Evolutionary conservation across 2,329 filamentous ascomycete genomes (phyloP), one percentile per base, ranked within the genome.

Genomic region (Botrytis pseudocinerea): DNA sequence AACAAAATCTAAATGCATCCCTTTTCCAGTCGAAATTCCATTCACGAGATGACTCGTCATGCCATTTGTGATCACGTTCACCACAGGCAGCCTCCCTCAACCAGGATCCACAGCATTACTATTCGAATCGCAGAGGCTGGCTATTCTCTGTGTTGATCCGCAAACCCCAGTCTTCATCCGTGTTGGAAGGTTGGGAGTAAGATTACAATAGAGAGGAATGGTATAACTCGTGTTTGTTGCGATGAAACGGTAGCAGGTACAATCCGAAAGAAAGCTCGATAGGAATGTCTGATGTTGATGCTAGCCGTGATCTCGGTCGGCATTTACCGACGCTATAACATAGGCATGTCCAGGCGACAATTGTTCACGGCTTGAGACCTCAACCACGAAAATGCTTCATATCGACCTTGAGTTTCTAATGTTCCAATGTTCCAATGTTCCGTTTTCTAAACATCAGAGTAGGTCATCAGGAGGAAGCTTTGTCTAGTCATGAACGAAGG

Each of bases 31-130:
- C n/a, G 14, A 57, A 18, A 18, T 28, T 54, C 18, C n/a, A 28
- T 57, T 28, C 51, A 57, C n/a, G 51, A 14, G 51, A 28, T 57
- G n/a, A 57, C 51, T 57, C 7, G 51, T 57, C 6, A 57, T 57
- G 51, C 51, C 51, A 57, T n/a, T 28, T 57, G 51, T 57, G 51
- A 57, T 57, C 51, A 57, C n/a, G 51, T 57, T 57, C 51, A 57
- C 51, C n/a, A 28, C n/a, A 54, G n/a, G 6, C 51, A 54, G 51
- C 51, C 51, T 28, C 51, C 51, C n/a, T 28, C 14, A 28, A 28
- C 7, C 51, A 54, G 51, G 48, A n/a, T 54, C 12, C 48, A 14
- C 25, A 28, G 7, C 18, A 57, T 28, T 18, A 18, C 51, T 32
- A 28, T 57, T 57, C 16, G 51, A 28, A 57, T 57, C 2, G 3